Percentiles rank a stretch among this genome's conserved stretches.
These are phyloP conservation scores for Sparassis latifolia DNA, from an alignment of 1,284 basidiomycete species.

Conservation along the genomic window DNA sequence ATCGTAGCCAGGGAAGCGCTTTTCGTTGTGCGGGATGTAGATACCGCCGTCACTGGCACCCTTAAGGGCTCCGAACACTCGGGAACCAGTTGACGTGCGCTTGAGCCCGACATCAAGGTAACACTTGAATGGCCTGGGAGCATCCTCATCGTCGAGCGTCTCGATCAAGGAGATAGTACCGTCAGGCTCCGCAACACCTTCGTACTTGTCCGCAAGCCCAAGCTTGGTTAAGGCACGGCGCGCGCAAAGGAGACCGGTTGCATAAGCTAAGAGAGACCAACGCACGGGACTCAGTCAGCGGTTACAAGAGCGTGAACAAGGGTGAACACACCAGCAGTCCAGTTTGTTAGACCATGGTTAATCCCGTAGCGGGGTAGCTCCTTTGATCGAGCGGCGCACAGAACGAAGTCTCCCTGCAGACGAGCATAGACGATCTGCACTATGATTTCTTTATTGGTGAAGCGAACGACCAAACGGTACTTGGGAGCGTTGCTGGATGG, in stretches of 20 bases:
- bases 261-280: conserved; percentile 64
- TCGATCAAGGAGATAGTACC: conserved; percentile 84
- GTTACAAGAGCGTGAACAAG: background rate
- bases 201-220: conserved; percentile 97
- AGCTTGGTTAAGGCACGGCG: conserved; percentile 95
- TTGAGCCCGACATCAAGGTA: conserved; percentile 99
- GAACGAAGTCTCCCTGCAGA: conserved; percentile 93
- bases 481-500: conserved; percentile 80
- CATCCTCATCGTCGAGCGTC: conserved; percentile 84
- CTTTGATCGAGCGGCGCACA: conserved; percentile 82
- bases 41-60: conserved; percentile 98
- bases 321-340: conserved; percentile 74
- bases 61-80: conserved; percentile 99
- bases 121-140: conserved; percentile 96
- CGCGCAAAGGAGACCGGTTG: conserved; percentile 93
- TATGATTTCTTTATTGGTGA: conserved; percentile 92
- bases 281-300: background rate
- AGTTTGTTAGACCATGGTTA: conserved; percentile 98
- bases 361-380: conserved; percentile 97
- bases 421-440: conserved; percentile 96
- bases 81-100: conserved; percentile 96
- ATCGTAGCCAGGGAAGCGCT: conserved; percentile 99
- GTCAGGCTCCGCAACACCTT: conserved; percentile 91
- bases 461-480: conserved; percentile 97
- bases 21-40: conserved; percentile 96